Percentiles rank a stretch among this genome's conserved stretches.
Evolutionary conservation across 139 green algal species (phyloP).

Genomic region (Picochlorum sp.): DNA sequence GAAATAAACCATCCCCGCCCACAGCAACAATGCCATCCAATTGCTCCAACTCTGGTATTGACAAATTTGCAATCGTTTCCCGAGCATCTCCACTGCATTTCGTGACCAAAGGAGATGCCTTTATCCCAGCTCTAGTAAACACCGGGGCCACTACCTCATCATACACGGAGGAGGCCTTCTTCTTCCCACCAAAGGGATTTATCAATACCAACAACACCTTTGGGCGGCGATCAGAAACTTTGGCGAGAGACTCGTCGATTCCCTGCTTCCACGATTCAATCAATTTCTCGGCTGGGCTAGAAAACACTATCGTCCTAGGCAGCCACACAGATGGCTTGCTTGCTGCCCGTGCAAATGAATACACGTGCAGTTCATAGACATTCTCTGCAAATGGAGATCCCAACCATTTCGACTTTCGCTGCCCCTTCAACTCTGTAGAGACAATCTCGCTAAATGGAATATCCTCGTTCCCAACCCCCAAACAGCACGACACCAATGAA

Average conservation of each 20-base stretch:
- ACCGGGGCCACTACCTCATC: constrained; percentile 40
- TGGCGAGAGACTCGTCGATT: constrained; percentile 7
- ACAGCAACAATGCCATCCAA: constrained; percentile 26
- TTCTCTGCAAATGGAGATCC: neutral
- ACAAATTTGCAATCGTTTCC: constrained; percentile 21
- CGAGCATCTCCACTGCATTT: constrained; percentile 44
- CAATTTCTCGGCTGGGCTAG: neutral
- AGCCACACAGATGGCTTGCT: constrained; percentile 9
- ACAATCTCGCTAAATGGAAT: constrained; percentile 13
- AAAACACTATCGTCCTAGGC: constrained; percentile 3
- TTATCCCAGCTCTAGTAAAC: constrained; percentile 44
- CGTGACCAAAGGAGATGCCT: constrained; percentile 45
- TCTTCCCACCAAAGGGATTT: constrained; percentile 16
- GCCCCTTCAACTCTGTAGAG: constrained; percentile 2
- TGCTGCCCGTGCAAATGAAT: constrained; percentile 12
- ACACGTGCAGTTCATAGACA: constrained; percentile 8
- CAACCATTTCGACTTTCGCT: neutral
- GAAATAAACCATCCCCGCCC: constrained; percentile 83
- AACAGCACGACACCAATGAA: too few species aligned
- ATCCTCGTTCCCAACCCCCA: neutral
- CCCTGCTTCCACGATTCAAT: neutral
- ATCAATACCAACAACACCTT: constrained; percentile 14
- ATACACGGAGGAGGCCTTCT: constrained; percentile 33
- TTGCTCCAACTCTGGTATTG: neutral
- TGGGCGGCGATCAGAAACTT: neutral